phyloP scores from a whole-genome alignment of 176 grass and related monocot species.

The Themeda triandra region DNA sequence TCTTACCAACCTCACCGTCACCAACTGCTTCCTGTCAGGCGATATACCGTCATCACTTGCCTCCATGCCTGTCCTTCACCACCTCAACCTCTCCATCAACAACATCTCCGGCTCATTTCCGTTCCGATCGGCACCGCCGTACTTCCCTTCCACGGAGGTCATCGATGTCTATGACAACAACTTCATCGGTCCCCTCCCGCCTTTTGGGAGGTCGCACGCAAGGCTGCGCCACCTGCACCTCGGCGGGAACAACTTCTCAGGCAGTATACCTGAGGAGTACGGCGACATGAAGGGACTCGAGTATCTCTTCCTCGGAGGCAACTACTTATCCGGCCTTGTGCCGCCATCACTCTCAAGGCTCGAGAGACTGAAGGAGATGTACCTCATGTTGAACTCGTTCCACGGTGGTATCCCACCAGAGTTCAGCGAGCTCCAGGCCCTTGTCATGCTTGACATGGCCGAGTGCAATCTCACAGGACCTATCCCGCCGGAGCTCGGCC shows the following conservation, averaged over 20 bases:
- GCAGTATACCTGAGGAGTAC: slow-evolving; percentile 44
- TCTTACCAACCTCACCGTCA: slow-evolving; percentile 60
- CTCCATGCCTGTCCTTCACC: slow-evolving; percentile 34
- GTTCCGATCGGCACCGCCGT: neutral
- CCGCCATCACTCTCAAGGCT: slow-evolving; percentile 39
- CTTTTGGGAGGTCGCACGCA: neutral
- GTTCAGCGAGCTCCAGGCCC: slow-evolving; percentile 27
- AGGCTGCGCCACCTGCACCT: slow-evolving; percentile 50
- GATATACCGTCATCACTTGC: slow-evolving; percentile 26
- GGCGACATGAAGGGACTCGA: slow-evolving; percentile 37
- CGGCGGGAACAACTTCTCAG: slow-evolving; percentile 66
- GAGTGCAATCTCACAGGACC: slow-evolving; percentile 34
- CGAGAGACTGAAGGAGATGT: slow-evolving; percentile 14
- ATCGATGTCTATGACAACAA: slow-evolving; percentile 70
- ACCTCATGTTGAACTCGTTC: slow-evolving; percentile 37
- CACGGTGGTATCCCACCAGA: slow-evolving; percentile 54
- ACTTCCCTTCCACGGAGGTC: slow-evolving; percentile 39
- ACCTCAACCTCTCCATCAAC: slow-evolving; percentile 70
- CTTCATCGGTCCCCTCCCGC: slow-evolving; percentile 57
- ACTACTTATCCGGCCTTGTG: slow-evolving; percentile 36
- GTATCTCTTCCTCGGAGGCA: slow-evolving; percentile 60
- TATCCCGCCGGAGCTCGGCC: slow-evolving; percentile 36
- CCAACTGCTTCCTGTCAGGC: slow-evolving; percentile 38
- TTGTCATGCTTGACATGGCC: slow-evolving; percentile 28
- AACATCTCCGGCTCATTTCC: slow-evolving; percentile 32